Evolutionary conservation across 2,329 filamentous ascomycete species (phyloP).

Genomic region (Talaromyces verruculosus): DNA sequence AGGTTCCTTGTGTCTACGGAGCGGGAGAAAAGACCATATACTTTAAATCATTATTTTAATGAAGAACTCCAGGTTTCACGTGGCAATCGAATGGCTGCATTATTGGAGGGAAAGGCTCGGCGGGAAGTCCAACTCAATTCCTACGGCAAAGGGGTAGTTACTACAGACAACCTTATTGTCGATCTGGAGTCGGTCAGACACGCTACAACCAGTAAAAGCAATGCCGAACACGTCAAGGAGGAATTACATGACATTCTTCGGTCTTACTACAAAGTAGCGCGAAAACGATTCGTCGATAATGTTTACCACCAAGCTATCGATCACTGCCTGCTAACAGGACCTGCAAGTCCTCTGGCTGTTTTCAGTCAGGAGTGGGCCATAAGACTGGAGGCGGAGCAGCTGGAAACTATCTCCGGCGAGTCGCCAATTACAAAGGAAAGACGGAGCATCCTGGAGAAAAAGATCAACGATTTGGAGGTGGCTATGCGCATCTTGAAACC

Average conservation of each 20-base stretch:
- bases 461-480: constrained; percentile 14
- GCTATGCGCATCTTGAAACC: constrained; percentile 18
- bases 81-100: constrained; percentile 7
- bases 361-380: constrained; percentile 56
- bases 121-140: background rate
- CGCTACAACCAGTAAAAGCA: constrained; percentile 17
- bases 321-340: constrained; percentile 50
- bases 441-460: background rate
- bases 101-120: constrained; percentile 15
- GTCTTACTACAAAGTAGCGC: constrained; percentile 62
- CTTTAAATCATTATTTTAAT: constrained; percentile 55
- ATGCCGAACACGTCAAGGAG: constrained; percentile 13
- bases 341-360: constrained; percentile 28
- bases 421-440: constrained; percentile 10
- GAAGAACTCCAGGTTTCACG: constrained; percentile 15
- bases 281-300: constrained; percentile 63
- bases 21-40: constrained; percentile 47
- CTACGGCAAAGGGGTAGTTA: too few species aligned
- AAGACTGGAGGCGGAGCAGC: constrained; percentile 35
- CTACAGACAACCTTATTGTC: background rate
- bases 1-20: constrained; percentile 57
- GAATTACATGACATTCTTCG: constrained; percentile 59
- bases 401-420: constrained; percentile 9
- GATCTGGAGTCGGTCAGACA: constrained; percentile 9
- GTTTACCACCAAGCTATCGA: constrained; percentile 60